Evolutionary conservation across 106 monocot species (phyloP).

Genomic region (Dendrobium catenatum): DNA sequence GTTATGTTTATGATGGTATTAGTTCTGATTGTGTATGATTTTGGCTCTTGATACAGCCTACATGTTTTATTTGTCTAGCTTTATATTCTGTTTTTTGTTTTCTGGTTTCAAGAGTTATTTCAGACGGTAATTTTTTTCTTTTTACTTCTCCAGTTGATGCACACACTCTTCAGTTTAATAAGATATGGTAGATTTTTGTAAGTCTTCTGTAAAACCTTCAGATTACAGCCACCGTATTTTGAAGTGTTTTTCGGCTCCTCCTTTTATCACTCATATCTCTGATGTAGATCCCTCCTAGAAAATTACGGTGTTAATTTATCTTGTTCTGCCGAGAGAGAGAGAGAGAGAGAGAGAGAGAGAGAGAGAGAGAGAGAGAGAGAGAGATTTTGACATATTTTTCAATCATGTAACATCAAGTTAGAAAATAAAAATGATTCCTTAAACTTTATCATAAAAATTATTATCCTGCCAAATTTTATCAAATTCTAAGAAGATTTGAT

Average conservation of each 20-base stretch:
- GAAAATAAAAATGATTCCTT: not conserved
- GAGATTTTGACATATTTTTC: not conserved
- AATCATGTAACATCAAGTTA: not conserved
- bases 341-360: no score
- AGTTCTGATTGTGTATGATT: not conserved
- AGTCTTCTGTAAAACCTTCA: no score
- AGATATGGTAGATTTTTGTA: not conserved
- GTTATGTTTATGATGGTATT: not conserved
- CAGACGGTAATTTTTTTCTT: not conserved
- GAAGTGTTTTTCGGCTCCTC: no score
- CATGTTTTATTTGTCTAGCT: not conserved
- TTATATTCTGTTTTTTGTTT: not conserved
- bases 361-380: no score
- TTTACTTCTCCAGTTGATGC: not conserved
- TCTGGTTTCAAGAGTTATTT: not conserved
- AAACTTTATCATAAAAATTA: not conserved
- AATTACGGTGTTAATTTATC: not conserved
- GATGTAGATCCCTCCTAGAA: not conserved
- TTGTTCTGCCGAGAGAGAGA: no score
- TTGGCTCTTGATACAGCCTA: not conserved
- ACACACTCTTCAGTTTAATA: not conserved
- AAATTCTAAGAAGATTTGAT: not conserved
- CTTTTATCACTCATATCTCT: not conserved
- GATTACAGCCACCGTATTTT: no score
- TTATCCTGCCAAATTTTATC: not conserved